Evolutionary conservation across 2,329 filamentous ascomycete species (phyloP).

Genomic region (Exophiala sp.): DNA sequence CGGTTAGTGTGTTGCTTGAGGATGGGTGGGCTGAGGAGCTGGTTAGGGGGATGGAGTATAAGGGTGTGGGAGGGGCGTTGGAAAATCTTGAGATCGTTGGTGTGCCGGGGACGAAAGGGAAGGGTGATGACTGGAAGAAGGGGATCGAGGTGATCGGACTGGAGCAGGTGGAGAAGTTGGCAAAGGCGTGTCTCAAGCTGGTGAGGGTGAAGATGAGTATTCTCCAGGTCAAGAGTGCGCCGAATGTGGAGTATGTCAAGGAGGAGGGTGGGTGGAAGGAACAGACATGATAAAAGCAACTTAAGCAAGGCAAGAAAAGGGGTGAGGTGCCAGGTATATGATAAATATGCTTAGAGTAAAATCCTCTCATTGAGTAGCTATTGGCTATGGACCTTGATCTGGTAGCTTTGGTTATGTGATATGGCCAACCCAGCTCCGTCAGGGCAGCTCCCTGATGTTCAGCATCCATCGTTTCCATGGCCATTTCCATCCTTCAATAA

Average conservation of each 20-base stretch:
- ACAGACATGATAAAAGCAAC: neutral
- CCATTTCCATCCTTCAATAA: too few species aligned
- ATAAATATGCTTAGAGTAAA: too few species aligned
- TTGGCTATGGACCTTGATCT: too few species aligned
- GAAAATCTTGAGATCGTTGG: slow-evolving; percentile 26
- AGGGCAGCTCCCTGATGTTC: too few species aligned
- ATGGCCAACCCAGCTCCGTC: too few species aligned
- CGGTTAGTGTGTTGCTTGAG: slow-evolving; percentile 23
- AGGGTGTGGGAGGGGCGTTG: slow-evolving; percentile 10
- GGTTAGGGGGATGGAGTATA: slow-evolving; percentile 10
- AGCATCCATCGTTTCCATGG: too few species aligned
- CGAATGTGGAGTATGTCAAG: slow-evolving; percentile 19
- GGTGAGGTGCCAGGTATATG: neutral
- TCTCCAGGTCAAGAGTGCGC: slow-evolving; percentile 24
- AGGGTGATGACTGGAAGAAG: slow-evolving; percentile 12
- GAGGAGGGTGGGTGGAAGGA: slow-evolving; percentile 15
- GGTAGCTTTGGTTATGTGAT: too few species aligned
- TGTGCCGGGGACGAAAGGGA: slow-evolving; percentile 16
- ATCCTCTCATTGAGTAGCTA: too few species aligned
- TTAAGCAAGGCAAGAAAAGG: neutral
- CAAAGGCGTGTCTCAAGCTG: slow-evolving; percentile 15
- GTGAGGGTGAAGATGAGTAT: slow-evolving; percentile 24
- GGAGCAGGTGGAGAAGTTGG: slow-evolving; percentile 22
- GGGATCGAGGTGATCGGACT: slow-evolving; percentile 21
- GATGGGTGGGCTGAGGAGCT: slow-evolving; percentile 20